A percentile compares a stretch with the other conserved stretches of the same genome.
These are phyloP conservation scores for Metschnikowia henanensis DNA, from an alignment of 805 yeast species.

Conservation along the genomic window DNA sequence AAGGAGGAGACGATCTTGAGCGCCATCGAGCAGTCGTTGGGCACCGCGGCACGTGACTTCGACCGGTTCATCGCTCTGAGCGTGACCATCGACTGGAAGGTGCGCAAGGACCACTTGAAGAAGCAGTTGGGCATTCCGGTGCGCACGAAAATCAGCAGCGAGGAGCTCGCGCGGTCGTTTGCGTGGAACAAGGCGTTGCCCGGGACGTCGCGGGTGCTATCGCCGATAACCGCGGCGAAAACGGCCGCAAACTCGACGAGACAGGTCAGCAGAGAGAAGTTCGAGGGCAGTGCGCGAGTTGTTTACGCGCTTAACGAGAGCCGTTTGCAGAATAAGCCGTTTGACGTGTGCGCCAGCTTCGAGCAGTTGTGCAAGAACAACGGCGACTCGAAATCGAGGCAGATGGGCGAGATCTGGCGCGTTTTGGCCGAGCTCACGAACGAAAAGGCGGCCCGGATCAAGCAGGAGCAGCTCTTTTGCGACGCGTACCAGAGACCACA, in stretches of 20 bases:
- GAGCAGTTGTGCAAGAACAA: conserved; percentile 58
- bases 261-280: conserved; percentile 50
- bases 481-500: conserved; percentile 17
- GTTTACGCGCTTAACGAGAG: conserved; percentile 70
- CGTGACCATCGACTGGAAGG: conserved; percentile 81
- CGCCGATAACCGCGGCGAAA: conserved; percentile 28
- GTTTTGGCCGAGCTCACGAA: conserved; percentile 53
- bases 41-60: conserved; percentile 77
- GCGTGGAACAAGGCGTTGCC: conserved; percentile 37
- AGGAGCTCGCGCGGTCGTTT: conserved; percentile 26
- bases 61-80: conserved; percentile 73
- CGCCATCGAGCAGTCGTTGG: conserved; percentile 79
- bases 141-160: conserved; percentile 12
- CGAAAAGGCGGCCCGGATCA: conserved; percentile 33
- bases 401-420: conserved; percentile 72
- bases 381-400: conserved; percentile 64
- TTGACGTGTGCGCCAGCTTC: conserved; percentile 60
- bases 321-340: conserved; percentile 52
- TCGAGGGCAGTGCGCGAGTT: conserved; percentile 73
- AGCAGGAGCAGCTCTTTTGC: conserved; percentile 36
- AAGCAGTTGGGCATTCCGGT: conserved; percentile 58
- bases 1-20: conserved; percentile 81
- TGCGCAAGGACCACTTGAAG: conserved; percentile 70
- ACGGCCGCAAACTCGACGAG: conserved; percentile 20
- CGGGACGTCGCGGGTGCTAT: conserved; percentile 32